Evolutionary conservation across 2,329 filamentous ascomycete species (phyloP).

Genomic region (Nemania sp.): DNA sequence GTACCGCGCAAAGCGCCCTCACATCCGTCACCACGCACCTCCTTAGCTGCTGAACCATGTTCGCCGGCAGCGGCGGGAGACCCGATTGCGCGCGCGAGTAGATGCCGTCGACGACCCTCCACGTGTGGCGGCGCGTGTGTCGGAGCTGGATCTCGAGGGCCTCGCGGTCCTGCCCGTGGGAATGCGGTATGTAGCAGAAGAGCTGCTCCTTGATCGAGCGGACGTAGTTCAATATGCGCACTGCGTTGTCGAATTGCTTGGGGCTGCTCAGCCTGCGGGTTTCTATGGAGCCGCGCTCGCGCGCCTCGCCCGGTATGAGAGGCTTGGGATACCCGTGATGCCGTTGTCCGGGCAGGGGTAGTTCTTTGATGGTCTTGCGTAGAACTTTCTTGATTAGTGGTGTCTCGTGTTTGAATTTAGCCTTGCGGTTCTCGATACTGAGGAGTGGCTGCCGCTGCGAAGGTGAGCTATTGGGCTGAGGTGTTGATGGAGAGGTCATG

Average conservation of each 20-base stretch:
- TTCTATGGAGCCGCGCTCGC: not conserved
- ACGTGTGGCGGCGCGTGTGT: not conserved
- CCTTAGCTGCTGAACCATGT: constrained; percentile 4
- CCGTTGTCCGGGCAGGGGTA: not conserved
- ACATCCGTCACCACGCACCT: not conserved
- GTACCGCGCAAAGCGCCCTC: constrained; percentile 11
- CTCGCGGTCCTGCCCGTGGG: not conserved
- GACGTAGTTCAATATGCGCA: constrained; percentile 1
- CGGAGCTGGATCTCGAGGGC: not conserved
- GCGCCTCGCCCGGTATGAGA: too few species aligned
- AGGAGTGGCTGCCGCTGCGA: not conserved
- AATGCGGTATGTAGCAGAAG: too few species aligned
- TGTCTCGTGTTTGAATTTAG: constrained; percentile 8
- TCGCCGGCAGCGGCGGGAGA: not conserved
- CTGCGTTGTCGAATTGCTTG: not conserved
- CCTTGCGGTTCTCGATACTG: not conserved
- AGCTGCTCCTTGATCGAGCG: too few species aligned
- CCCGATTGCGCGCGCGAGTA: not conserved
- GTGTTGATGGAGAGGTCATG: not conserved
- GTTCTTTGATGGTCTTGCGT: not conserved
- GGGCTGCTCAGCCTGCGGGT: not conserved
- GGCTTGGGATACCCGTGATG: too few species aligned
- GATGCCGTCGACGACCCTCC: not conserved
- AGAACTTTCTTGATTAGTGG: constrained; percentile 7
- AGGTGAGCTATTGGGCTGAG: not conserved